These are phyloP conservation scores for Trichosporon sp. DNA, from an alignment of 1,284 basidiomycete genomes.

Conservation along the genomic window DNA sequence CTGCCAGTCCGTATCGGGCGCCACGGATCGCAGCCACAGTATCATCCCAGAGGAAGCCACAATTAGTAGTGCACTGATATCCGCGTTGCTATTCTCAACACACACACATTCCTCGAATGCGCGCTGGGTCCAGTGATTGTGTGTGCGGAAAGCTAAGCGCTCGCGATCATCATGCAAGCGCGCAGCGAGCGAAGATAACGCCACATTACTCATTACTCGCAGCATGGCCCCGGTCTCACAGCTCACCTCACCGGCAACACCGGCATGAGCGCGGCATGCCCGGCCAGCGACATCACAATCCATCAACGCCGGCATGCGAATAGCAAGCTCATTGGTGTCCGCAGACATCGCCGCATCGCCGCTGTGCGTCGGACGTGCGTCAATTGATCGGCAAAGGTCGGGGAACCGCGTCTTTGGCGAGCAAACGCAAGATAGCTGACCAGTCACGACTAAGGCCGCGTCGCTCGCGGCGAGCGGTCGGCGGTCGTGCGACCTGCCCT, in stretches of 20 bases:
- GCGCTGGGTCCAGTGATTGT: background rate
- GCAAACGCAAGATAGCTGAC: background rate
- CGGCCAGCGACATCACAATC: background rate
- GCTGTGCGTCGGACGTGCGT: background rate
- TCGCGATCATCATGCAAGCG: background rate
- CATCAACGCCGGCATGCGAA: background rate
- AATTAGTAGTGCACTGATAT: background rate
- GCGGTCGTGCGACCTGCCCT: background rate
- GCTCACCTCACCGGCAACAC: no score
- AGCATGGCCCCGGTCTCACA: background rate
- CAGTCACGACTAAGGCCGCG: background rate
- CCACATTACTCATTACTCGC: no score
- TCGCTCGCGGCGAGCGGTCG: background rate
- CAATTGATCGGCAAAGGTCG: background rate
- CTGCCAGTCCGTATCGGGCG: background rate
- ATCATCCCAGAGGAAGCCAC: no score
- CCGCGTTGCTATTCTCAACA: background rate
- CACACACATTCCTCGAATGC: background rate
- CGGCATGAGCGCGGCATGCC: no score
- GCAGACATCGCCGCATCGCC: background rate
- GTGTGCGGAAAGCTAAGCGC: background rate
- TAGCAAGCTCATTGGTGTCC: background rate
- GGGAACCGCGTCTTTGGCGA: background rate
- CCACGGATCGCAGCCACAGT: no score
- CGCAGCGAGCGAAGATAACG: background rate